Base-by-base conservation (phyloP, 495 filamentous ascomycete genomes). In the Aspergillus panamensis region DNA sequence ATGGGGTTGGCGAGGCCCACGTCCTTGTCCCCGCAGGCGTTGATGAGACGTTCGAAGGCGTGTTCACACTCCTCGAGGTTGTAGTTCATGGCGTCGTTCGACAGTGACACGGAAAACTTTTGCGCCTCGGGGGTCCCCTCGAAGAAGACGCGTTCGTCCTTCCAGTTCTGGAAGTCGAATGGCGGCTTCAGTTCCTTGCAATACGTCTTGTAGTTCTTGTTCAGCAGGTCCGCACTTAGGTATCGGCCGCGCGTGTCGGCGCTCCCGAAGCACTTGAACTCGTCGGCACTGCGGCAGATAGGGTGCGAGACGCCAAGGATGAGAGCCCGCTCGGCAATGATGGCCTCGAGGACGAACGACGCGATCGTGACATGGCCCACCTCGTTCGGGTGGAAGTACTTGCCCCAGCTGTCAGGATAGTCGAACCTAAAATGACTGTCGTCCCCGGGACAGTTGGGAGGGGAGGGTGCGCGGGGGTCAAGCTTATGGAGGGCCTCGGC, bases 1-100 rank as follows among this genome's bases (percentile, higher is more conserved):
- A 72, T 44, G 6, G 69, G 68, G 60, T 72, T 73, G 7, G 62
- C 49, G 20, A 58, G n/a, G n/a, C n/a, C n/a, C n/a, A n/a, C 49
- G 59, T 69, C 64, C 52, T 69, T 66, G 56, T 65, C 66, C 52
- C 70, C 62, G 63, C 71, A 74, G 49, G 57, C 43, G 55, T 66
- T 40, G 32, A 63, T 48, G 16, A 63, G 62, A 37, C 48, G 57
- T 1, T 68, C 58, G 44, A 73, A 35, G 16, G 60, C 35, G 8
- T 50, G 33, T 16, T 60, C 53, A 39, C 54, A 63, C 57, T 65
- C 31, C 25, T 54, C 6, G 40, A 61, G 42, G 57, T 59, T 49
- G 50, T 25, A 48, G 9, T 31, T 35, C 20, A 7, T n/a, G 14
- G 44, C 59, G 16, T 32, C 53, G 25, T 40, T 35, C 21, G 6